Evolutionary conservation across 495 filamentous ascomycete genomes (phyloP), one percentile per base, ranked within the genome.

Genomic region (Daldinia caldariorum): DNA sequence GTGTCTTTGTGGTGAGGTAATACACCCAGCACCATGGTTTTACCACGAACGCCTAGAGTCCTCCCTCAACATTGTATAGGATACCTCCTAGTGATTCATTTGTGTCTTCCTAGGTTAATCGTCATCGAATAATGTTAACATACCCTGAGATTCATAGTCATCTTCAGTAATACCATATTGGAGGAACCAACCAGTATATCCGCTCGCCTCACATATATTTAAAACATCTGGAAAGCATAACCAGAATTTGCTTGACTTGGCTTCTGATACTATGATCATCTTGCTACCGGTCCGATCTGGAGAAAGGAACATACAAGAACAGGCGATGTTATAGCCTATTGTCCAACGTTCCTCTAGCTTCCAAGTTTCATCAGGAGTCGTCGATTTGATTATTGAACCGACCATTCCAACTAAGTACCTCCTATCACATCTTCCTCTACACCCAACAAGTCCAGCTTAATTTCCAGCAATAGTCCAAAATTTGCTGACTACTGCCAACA

Each of bases 301-400:
- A 26, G 49, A 32, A 16, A 10, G 31, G 49, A 53, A 53, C 29
- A 53, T 53, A 53, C 29, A 53, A 32, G 12, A 2, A 16, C 26
- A 5, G 22, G 49, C 49, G 14, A 53, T 53, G 13, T 10, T 53
- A 53, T 7, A 7, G 13, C 49, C 14, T 13, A 12, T 35, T 39
- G 54, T 57, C 34, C 20, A 41, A 57, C 39, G 20, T 35, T 26
- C 34, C 34, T 18, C 38, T 57, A 57, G 18, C n/a, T 39, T 57
- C 26, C 26, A 26, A 26, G 22, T 32, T 32, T 32, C 54, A 26
- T 57, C 35, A 32, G 54, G 32, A n/a, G 34, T 38, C 20, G 34
- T 39, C 54, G 20, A 35, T 41, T 39, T 39, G 10, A 57, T 22
- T 22, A 20, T 34, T n/a, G 54, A 39, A 57, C 34, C 16, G 29